Evolutionary conservation across 176 grass and related monocot species (phyloP), one percentile per base, ranked within the genome.

Genomic region (Carex littledalei): DNA sequence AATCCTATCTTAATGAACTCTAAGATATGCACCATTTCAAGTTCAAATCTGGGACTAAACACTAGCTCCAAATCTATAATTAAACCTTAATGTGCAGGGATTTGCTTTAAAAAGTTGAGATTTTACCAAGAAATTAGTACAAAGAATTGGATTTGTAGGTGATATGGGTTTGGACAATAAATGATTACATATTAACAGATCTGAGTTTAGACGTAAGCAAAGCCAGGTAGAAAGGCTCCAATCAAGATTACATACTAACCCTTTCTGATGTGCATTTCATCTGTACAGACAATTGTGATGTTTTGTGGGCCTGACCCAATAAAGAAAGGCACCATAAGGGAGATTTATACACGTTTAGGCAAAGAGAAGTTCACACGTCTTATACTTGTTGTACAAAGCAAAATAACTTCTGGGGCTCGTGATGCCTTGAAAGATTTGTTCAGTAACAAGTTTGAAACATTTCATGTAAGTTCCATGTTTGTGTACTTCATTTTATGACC

Each of bases 351-450:
- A 4, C 22, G 15, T 53, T 76, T 76, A 11, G 81, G 79, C 84
- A 86, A 84, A 0, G 90, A 98, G 53, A 69, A 83, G 49, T 87
- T 95, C 82, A 90, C 74, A 26, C 69, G 91, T 54, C 76, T 95
- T 58, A 87, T 98, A 72, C 58, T 95, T 57, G 76, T 95, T 29
- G 64, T 95, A 45, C 90, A 95, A 63, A 86, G 88, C 53, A 92
- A 79, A 86, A 87, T 92, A 73, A 86, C 86, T 61, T 83, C 90
- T 50, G 89, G 84, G 88, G 85, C 96, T 88, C 89, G 73, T 68
- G 91, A 92, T 60, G 45, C 83, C 14, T 81, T 91, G 35, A 92
- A 99, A 83, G 91, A 95, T 64, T 91, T 94, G 54, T 95, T 92
- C 74, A 70, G 41, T 71, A 89, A 87, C 88, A 92, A 90, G 86